Evolutionary conservation across 495 filamentous ascomycete genomes (phyloP).

Genomic region (Xanthoparmelia taractica): DNA sequence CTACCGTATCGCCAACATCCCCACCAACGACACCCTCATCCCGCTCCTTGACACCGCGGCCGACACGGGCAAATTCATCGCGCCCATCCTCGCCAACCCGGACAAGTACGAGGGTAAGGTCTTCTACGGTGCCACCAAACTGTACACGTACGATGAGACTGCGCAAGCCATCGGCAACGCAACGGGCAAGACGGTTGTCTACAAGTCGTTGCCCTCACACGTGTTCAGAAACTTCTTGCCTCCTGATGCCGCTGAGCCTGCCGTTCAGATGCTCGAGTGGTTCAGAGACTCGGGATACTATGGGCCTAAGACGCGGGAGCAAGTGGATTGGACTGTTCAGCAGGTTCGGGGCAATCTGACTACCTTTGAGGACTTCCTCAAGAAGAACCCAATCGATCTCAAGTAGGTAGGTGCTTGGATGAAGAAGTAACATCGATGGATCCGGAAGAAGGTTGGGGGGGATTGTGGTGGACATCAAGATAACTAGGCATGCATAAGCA

Average conservation of each 20-base stretch:
- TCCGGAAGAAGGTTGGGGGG: too few species aligned
- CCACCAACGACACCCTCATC: conserved; percentile 28
- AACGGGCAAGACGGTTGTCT: conserved; percentile 42
- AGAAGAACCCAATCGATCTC: conserved; percentile 26
- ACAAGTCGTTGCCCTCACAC: conserved; percentile 37
- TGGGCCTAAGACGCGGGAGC: conserved; percentile 34
- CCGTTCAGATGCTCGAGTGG: conserved; percentile 34
- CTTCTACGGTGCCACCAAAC: conserved; percentile 35
- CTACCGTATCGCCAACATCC: conserved; percentile 21
- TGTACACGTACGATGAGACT: conserved; percentile 36
- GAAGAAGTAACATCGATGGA: too few species aligned
- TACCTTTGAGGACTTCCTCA: conserved; percentile 40
- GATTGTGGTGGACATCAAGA: too few species aligned
- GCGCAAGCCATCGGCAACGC: conserved; percentile 34
- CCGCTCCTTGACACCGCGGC: conserved; percentile 40
- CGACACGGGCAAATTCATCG: conserved; percentile 44
- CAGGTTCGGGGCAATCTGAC: conserved; percentile 37
- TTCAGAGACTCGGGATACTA: conserved; percentile 41
- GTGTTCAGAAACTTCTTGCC: conserved; percentile 32
- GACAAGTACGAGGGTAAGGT: conserved; percentile 43
- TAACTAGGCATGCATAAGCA: too few species aligned
- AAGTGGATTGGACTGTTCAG: conserved; percentile 36
- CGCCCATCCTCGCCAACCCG: conserved; percentile 43
- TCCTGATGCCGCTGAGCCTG: conserved; percentile 22
- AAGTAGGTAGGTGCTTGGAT: too few species aligned